Percentiles rank a stretch among this genome's conserved stretches.
These are phyloP conservation scores for Gossypium australe DNA, from an alignment of 345 rosid genomes.

Conservation along the genomic window DNA sequence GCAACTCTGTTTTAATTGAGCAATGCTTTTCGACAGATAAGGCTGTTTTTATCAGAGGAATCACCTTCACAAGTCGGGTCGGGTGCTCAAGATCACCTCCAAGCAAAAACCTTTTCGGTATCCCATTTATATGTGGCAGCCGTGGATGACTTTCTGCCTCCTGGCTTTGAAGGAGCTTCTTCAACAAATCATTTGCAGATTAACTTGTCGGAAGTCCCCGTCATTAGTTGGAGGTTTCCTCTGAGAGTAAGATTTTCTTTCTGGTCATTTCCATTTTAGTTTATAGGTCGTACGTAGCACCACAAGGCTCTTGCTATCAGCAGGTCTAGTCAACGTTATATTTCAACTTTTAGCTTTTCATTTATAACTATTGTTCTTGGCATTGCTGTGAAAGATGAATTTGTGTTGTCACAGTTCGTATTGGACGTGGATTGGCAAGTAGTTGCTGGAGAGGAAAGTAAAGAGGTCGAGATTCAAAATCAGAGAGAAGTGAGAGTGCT, in stretches of 20 bases:
- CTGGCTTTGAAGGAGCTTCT: constrained; percentile 80
- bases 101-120: constrained; percentile 59
- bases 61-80: constrained; percentile 84
- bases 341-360: neutral
- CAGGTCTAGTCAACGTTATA: too few species aligned
- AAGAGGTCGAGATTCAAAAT: constrained; percentile 62
- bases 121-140: constrained; percentile 43
- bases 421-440: constrained; percentile 57
- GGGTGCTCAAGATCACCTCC: constrained; percentile 85
- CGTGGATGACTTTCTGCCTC: constrained; percentile 19
- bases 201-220: constrained; percentile 59
- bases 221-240: constrained; percentile 68
- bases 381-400: constrained; percentile 21
- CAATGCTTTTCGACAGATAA: constrained; percentile 13
- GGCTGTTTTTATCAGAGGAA: constrained; percentile 48
- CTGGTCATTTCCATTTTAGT: neutral
- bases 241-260: constrained; percentile 37
- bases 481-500: constrained; percentile 89
- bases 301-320: too few species aligned
- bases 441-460: constrained; percentile 86
- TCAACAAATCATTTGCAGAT: constrained; percentile 42
- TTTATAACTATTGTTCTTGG: constrained; percentile 1
- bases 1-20: neutral
- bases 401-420: constrained; percentile 40
- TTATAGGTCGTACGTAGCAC: neutral